These are phyloP conservation scores for Miamiensis avidus DNA, from an alignment of 169 alveolate genomes.

Conservation along the genomic window DNA sequence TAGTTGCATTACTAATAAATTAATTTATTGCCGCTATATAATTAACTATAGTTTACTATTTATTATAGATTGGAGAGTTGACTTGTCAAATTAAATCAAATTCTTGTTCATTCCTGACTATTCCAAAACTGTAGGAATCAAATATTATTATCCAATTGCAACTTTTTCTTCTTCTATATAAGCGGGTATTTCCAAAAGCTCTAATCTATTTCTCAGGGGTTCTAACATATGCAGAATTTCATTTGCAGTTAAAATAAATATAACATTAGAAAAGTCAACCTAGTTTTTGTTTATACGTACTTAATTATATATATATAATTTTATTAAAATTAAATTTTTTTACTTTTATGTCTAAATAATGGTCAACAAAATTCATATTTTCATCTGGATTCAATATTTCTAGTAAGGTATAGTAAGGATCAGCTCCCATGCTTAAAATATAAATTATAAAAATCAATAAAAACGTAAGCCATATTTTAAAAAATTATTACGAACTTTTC, in stretches of 20 bases:
- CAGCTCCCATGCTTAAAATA: constrained; percentile 54
- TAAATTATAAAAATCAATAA: neutral
- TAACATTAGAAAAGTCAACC: constrained; percentile 63
- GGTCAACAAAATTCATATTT: constrained; percentile 56
- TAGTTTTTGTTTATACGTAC: no score
- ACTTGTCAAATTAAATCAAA: constrained; percentile 16
- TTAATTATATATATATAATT: no score
- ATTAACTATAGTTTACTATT: constrained; percentile 1
- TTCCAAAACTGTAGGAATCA: constrained; percentile 46
- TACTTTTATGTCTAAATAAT: constrained; percentile 59
- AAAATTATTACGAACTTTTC: constrained; percentile 5
- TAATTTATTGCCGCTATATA: neutral
- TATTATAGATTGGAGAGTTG: constrained; percentile 1
- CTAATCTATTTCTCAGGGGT: constrained; percentile 70
- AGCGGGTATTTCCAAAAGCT: constrained; percentile 66
- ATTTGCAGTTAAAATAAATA: constrained; percentile 71
- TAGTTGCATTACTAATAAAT: neutral
- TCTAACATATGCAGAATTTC: constrained; percentile 63
- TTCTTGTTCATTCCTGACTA: constrained; percentile 51
- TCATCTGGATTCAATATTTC: constrained; percentile 74
- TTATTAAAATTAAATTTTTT: no score
- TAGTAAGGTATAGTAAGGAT: constrained; percentile 59
- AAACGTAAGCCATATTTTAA: neutral
- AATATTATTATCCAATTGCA: constrained; percentile 50
- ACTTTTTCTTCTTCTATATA: constrained; percentile 70